Percentiles rank a stretch among this genome's conserved stretches.
Conservation (phyloP, 164 flowering plant species). For the Berberis thunbergii region DNA sequence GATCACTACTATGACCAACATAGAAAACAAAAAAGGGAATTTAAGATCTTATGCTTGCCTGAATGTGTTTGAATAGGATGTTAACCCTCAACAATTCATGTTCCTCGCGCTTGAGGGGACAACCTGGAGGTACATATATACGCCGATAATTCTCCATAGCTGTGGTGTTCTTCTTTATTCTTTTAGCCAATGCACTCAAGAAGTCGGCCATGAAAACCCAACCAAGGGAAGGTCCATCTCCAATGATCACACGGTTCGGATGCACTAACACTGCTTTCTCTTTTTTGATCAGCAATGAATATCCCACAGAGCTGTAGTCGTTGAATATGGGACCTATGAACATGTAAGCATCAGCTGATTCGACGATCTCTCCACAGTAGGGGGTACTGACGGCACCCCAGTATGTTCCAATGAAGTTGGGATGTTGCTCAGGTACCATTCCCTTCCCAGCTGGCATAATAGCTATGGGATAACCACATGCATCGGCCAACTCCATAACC, state of each 20-base stretch:
- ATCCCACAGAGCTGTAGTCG: slow-evolving; percentile 73
- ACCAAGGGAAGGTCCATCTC: slow-evolving; percentile 58
- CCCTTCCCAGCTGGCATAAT: slow-evolving; percentile 75
- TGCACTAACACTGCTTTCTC: slow-evolving; percentile 53
- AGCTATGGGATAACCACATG: slow-evolving; percentile 58
- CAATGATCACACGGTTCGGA: slow-evolving; percentile 62
- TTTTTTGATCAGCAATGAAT: slow-evolving; percentile 60
- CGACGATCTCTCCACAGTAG: slow-evolving; percentile 66
- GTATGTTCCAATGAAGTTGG: slow-evolving; percentile 66
- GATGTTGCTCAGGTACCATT: slow-evolving; percentile 57
- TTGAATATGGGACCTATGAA: slow-evolving; percentile 70
- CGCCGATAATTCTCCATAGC: slow-evolving; percentile 54
- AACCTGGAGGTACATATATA: slow-evolving; percentile 55
- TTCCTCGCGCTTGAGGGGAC: slow-evolving; percentile 27
- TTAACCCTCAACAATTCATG: slow-evolving; percentile 57
- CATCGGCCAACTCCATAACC: slow-evolving; percentile 49
- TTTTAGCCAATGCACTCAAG: slow-evolving; percentile 45
- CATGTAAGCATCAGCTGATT: slow-evolving; percentile 73
- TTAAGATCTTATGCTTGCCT: slow-evolving; percentile 24
- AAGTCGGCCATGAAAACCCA: slow-evolving; percentile 71
- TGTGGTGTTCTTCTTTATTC: slow-evolving; percentile 44
- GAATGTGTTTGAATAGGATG: slow-evolving; percentile 68
- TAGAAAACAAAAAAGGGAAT: neutral
- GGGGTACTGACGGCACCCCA: slow-evolving; percentile 73
- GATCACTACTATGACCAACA: neutral